A percentile compares a stretch with the other conserved stretches of the same genome.
Evolutionary conservation across 331 rosid genomes (phyloP).

Genomic region (Quercus tomentella): DNA sequence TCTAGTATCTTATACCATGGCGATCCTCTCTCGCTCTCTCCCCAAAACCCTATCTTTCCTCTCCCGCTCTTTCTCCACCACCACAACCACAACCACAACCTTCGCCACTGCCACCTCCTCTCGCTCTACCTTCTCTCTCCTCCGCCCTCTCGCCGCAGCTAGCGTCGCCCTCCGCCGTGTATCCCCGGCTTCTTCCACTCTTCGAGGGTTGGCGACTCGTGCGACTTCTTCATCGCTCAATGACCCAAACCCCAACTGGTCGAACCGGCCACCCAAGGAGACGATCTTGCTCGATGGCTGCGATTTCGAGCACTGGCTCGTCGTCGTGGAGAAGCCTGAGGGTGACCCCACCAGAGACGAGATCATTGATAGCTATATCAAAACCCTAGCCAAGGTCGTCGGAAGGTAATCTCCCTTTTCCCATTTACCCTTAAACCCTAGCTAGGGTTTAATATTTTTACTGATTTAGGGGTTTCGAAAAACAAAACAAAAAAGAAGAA

Average conservation of each 20-base stretch:
- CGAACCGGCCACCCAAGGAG: constrained; percentile 93
- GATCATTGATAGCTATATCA: constrained; percentile 70
- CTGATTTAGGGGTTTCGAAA: no score
- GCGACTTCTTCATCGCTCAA: constrained; percentile 82
- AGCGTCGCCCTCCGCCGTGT: constrained; percentile 9
- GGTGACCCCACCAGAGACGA: constrained; percentile 72
- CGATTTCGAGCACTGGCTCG: constrained; percentile 96
- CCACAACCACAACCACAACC: constrained; percentile 19
- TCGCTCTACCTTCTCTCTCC: constrained; percentile 36
- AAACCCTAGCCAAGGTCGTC: constrained; percentile 58
- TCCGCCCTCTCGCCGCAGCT: constrained; percentile 55
- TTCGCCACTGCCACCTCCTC: constrained; percentile 16
- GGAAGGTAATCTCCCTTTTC: constrained; percentile 53
- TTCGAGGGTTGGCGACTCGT: constrained; percentile 64
- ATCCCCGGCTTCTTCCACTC: constrained; percentile 7
- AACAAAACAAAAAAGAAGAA: no score
- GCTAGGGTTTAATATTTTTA: no score
- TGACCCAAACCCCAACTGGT: constrained; percentile 93
- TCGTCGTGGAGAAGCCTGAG: constrained; percentile 83
- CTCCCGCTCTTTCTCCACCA: constrained; percentile 49
- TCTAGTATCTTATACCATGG: constrained; percentile 35
- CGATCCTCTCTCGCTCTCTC: constrained; percentile 56
- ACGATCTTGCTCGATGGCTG: constrained; percentile 92
- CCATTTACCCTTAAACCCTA: neutral
- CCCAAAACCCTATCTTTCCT: constrained; percentile 54